Evolutionary conservation across 164 flowering plant species (phyloP).

Genomic region (Chimonanthus salicifolius): DNA sequence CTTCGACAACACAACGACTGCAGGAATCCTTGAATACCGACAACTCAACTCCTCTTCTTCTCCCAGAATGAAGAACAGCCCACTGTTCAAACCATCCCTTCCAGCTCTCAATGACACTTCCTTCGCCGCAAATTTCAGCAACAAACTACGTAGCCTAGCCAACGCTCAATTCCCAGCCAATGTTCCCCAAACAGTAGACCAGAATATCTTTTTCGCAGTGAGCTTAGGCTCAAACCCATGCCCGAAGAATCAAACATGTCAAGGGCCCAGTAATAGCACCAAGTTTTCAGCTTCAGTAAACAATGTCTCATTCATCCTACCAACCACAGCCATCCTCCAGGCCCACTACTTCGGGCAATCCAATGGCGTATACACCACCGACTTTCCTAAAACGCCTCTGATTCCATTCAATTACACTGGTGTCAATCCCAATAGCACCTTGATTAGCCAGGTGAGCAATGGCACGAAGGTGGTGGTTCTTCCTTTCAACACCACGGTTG

Average conservation of each 20-base stretch:
- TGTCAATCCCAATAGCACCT: conserved; percentile 35
- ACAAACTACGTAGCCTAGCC: conserved; percentile 22
- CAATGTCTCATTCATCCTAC: conserved; percentile 42
- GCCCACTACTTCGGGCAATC: conserved; percentile 33
- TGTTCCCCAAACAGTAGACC: conserved; percentile 22
- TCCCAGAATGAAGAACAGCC: conserved; percentile 6
- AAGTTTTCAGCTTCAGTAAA: conserved; percentile 40
- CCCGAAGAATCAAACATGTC: conserved; percentile 33
- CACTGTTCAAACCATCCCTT: conserved; percentile 19
- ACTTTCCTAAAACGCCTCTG: conserved; percentile 35
- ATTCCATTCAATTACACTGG: conserved; percentile 42
- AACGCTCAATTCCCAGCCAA: conserved; percentile 23
- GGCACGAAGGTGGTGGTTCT: conserved; percentile 40
- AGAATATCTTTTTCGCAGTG: conserved; percentile 25
- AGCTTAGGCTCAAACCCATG: conserved; percentile 28
- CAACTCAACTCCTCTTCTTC: neutral
- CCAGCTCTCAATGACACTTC: conserved; percentile 22
- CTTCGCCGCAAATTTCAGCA: conserved; percentile 13
- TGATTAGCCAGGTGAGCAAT: conserved; percentile 20
- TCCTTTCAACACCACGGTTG: conserved; percentile 38
- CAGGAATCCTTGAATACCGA: conserved; percentile 34
- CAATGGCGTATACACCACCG: conserved; percentile 47
- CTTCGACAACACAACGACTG: conserved; percentile 44
- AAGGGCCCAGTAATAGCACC: conserved; percentile 41
- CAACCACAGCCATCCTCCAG: conserved; percentile 37